phyloP scores from a whole-genome alignment of 176 grass and related monocot genomes.

The Eragrostis nindensis region DNA sequence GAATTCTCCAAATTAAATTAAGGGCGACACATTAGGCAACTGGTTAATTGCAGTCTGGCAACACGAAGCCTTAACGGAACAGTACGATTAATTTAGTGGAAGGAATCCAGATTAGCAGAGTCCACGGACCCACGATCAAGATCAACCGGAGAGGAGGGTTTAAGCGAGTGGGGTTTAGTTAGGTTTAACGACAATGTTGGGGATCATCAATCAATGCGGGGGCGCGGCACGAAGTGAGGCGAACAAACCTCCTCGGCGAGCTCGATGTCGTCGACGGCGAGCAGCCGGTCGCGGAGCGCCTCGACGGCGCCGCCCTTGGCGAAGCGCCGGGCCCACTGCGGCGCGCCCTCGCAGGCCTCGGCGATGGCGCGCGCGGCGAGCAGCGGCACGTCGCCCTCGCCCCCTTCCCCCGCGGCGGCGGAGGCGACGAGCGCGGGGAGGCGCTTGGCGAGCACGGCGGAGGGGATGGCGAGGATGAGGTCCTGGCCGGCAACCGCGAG shows the following conservation, averaged over 20 bases:
- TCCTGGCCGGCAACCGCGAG: background rate
- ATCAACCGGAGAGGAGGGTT: slow-evolving; percentile 8
- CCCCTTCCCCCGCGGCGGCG: background rate
- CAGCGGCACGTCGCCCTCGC: slow-evolving; percentile 35
- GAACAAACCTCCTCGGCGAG: slow-evolving; percentile 57
- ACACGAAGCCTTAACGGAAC: background rate
- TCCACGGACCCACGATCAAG: background rate
- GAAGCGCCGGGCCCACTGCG: slow-evolving; percentile 20
- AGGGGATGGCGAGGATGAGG: background rate
- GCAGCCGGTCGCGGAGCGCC: slow-evolving; percentile 45
- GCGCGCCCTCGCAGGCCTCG: slow-evolving; percentile 34
- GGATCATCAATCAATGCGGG: background rate
- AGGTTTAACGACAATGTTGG: background rate
- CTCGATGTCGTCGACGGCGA: slow-evolving; percentile 49
- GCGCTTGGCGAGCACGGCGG: background rate
- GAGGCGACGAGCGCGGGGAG: slow-evolving; percentile 31
- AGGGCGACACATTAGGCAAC: background rate
- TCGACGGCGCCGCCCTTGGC: slow-evolving; percentile 30
- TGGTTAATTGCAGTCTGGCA: background rate
- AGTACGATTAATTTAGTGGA: background rate
- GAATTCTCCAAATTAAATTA: background rate
- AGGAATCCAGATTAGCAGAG: background rate
- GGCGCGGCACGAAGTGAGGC: background rate
- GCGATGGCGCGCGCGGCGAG: slow-evolving; percentile 53
- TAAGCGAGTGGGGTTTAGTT: background rate